These are phyloP conservation scores for Globomyces sp. DNA, from an alignment of 371 early-diverging fungal species.

Conservation along the genomic window DNA sequence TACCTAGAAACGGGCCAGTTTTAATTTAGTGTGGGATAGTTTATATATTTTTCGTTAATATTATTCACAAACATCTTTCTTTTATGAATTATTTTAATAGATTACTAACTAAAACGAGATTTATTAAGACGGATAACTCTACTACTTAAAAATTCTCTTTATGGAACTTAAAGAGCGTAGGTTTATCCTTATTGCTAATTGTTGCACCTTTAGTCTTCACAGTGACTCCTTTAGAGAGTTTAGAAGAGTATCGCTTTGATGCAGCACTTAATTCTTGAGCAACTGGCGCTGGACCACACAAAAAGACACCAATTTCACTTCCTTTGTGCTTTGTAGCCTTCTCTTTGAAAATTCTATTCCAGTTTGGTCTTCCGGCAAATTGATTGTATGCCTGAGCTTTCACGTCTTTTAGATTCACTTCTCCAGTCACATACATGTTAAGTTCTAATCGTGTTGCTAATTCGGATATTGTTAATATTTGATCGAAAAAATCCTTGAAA, in stretches of 20 bases:
- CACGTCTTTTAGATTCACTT: conserved; percentile 31
- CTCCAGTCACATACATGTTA: conserved; percentile 35
- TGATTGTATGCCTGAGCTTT: conserved; percentile 27
- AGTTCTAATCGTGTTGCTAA: conserved; percentile 21
- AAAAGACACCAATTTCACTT: conserved; percentile 33
- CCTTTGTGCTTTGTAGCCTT: conserved; percentile 27
- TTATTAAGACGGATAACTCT: no score
- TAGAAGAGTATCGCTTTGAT: conserved; percentile 25
- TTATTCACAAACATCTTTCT: no score
- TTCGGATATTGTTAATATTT: conserved; percentile 15
- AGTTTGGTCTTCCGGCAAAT: conserved; percentile 38
- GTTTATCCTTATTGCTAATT: conserved; percentile 11
- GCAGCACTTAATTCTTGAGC: conserved; percentile 22
- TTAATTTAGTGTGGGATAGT: no score
- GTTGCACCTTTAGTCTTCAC: no score
- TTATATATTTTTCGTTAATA: no score
- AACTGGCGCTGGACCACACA: conserved; percentile 36
- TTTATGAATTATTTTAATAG: no score
- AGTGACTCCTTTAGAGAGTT: not conserved
- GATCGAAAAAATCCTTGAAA: conserved; percentile 29
- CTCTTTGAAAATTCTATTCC: conserved; percentile 32
- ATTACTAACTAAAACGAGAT: no score
- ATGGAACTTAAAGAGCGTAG: conserved; percentile 33
- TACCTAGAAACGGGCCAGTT: conserved; percentile 31
- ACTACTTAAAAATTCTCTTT: conserved; percentile 35